Percentiles rank a stretch among this genome's conserved stretches.
These are phyloP conservation scores for Angophora floribunda DNA, from an alignment of 345 rosid species.

Conservation along the genomic window DNA sequence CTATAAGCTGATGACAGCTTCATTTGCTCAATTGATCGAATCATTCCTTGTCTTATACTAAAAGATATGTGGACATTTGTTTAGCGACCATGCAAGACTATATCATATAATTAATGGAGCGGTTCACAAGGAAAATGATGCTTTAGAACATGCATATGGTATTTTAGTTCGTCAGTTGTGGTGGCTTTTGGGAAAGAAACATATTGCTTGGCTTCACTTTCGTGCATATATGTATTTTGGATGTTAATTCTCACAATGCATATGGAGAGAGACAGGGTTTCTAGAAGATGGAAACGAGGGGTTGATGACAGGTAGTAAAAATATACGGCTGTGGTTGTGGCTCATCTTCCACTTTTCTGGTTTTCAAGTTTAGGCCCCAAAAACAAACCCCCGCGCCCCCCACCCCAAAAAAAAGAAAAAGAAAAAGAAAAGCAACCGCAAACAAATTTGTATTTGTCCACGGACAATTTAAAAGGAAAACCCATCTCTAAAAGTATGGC, in stretches of 20 bases:
- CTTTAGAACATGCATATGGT: background rate
- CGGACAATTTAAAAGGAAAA: background rate
- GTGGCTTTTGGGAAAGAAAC: background rate
- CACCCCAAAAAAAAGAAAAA: background rate
- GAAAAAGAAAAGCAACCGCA: background rate
- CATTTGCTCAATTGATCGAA: background rate
- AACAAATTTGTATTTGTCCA: background rate
- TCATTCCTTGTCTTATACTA: background rate
- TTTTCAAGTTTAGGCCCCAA: background rate
- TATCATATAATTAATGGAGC: background rate
- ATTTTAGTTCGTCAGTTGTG: constrained; percentile 2
- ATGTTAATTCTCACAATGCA: background rate
- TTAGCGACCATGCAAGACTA: background rate
- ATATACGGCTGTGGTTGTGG: constrained; percentile 8
- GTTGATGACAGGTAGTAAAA: background rate
- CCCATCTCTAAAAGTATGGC: background rate
- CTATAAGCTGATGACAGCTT: background rate
- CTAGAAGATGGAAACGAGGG: background rate
- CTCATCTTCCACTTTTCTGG: constrained; percentile 20
- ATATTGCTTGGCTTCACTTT: background rate
- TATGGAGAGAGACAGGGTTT: background rate
- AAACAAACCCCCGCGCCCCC: too few relatives aligned
- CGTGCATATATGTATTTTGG: background rate
- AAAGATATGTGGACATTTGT: background rate
- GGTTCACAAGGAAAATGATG: background rate